Evolutionary conservation across 139 green algal genomes (phyloP), one percentile per base, ranked within the genome.

Genomic region (Picochlorum sp.): DNA sequence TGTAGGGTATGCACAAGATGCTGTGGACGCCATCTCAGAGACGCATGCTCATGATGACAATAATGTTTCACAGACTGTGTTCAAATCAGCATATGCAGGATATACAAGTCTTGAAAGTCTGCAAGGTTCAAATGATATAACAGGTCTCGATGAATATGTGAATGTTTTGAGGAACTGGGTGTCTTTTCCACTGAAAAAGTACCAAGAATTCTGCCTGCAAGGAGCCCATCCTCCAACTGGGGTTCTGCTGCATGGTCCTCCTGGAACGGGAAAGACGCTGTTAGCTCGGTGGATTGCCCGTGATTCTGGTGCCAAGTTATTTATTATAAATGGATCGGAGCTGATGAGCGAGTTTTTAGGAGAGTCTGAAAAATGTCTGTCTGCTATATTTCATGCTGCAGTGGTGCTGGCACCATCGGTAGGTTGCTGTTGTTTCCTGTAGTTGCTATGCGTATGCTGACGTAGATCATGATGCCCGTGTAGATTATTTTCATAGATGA

Each of bases 401-500:
- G 37, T 60, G 1, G 79, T 72, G 0, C 63, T 86, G 23, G 70
- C 76, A 1, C 90, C 90, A 0, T 73, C 47, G 47, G 47, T 54
- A 54, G 3, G 81, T 16, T 73, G 95, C 16, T 54, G 11, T 62
- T 62, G 23, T 26, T 10, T 26, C 50, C 34, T 41, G 34, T 13
- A 9, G 7, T 41, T 4, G 34, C 8, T 41, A 6, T 41, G 34
- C 8, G 2, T 41, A 41, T 41, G 34, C 34, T 41, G 34, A 41
- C 34, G 8, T 14, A 41, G 1, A 41, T 13, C 2, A 41, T 41
- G 34, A 9, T 13, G 7, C 34, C 14, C 8, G 8, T 41, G 7
- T 54, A 68, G 59, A 45, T 77, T 1, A 70, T 97, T 6, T 91
- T 96, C 52, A 85, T 97, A 7, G 90, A 97, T 50, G 90, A 97